Base-by-base conservation (phyloP, 495 filamentous ascomycete genomes). In the Neurospora sp. region DNA sequence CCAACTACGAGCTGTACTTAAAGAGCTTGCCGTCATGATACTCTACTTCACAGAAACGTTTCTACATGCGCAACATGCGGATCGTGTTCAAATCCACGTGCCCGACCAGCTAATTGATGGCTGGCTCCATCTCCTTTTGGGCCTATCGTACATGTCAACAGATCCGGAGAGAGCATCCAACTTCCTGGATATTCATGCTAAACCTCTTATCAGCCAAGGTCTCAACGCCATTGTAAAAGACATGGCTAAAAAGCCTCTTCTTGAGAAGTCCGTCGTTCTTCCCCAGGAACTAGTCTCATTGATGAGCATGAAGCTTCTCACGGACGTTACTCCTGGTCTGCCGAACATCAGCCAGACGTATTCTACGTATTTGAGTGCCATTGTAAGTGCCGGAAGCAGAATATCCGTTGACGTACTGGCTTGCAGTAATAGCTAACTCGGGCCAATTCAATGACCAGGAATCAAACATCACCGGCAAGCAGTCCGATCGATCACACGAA, bases 251-350 rank as follows among this genome's bases (percentile, higher is more conserved):
- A 74, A 65, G 8, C 73, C 70, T 8, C 73, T 77, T 9, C 73
- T 80, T 1, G 78, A 80, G 8, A 78, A 77, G 42, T 76, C 79
- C 16, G 78, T 82, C 9, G 74, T 83, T 48, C 70, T 78, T 20
- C 82, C 83, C 12, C 74, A 77, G 7, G 83, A 84, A 18, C 73
- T 82, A 11, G 74, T 81, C 12, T 74, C 80, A 37, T 73, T 84
- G 27, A 71, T 84, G 0, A 80, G 75, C 48, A 74, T 77, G 41
- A 77, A 78, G 35, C 73, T 84, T 10, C 70, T 77, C n/a, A 75
- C 75, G 31, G 78, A 82, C n/a, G 70, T 80, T 39, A 81, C 75
- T 2, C 75, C 71, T 22, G 68, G 61, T 9, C 77, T 74, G 39
- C 71, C 75, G 9, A 77, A 82, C 70, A 80, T 83, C 37, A 75